Evolutionary conservation across 345 rosid species (phyloP), one percentile per base, ranked within the genome.

Genomic region (Kernera saxatilis): DNA sequence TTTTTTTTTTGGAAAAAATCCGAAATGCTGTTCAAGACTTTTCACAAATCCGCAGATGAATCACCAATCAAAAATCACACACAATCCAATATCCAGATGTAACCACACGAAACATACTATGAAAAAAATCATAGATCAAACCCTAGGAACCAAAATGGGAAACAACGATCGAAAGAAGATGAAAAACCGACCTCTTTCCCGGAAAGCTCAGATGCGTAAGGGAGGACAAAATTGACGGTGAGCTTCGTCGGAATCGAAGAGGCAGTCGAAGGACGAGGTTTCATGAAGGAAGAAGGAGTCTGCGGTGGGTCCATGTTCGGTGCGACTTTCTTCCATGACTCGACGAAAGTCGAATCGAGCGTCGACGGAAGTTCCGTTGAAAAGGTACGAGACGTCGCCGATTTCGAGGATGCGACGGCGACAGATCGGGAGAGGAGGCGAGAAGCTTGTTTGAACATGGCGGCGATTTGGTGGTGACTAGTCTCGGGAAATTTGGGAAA

Each of bases 221-320:
- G 98, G 54, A 92, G 98, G 45, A 92, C 96, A 49, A 89, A 89
- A 75, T 92, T 89, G 76, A 88, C 90, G 27, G 96, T 86, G 80
- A 89, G 82, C 82, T 89, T 92, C 44, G 94, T 55, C 6, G 98
- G 98, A 27, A 92, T 68, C 5, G 94, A 21, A 25, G 94, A 67
- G 5, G 87, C 84, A 21, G 78, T 83, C 1, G 87, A 71, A 5
- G 92, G 91, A 45, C 89, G 87, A 51, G 96, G 80, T 32, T 58
- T 18, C 96, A 92, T 86, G 82, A 69, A 92, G 6, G 92, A 18
- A 13, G 84, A 80, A 10, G 94, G 98, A 59, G 96, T 89, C 79
- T 72, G 84, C 0, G 98, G 96, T 1, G 98, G 96, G 13, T 89
- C 96, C 8, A 88, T 76, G 72, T 80, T 85, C 17, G 94, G 98